Base-by-base conservation (phyloP, 2,329 filamentous ascomycete species). In the Celoporthe dispersa region DNA sequence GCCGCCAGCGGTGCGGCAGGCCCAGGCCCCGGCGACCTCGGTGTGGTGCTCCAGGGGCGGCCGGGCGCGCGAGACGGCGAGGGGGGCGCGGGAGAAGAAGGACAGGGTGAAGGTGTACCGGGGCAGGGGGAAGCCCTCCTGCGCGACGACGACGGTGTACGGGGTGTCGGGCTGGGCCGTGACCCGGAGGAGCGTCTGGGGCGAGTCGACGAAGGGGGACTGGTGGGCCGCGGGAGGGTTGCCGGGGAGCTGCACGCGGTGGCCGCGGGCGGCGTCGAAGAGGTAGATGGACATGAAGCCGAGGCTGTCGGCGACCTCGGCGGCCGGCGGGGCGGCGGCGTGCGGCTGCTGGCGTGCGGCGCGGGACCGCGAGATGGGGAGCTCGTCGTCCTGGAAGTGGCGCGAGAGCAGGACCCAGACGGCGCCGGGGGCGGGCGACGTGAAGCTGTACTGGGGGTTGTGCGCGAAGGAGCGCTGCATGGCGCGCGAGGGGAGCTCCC, bases 261-360 rank as follows among this genome's bases (percentile, higher is more conserved):
- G 84, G 2, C 95, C 94, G 53, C 85, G 78, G 70, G 75, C 31
- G 73, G 74, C 6, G 71, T 91, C 86, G 78, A 95, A 98, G 0
- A 96, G 85, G 70, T 94, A 94, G 35, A 99, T 86, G 75, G 92
- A 93, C 81, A 97, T 97, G 79, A 94, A 98, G 0, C 94, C 95
- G 33, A 90, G 85, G 72, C 87, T 86, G 62, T 84, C 83, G 4
- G 85, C 83, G 5, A 83, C 82, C 7, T 81, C 80, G 25, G 85
- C 80, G 25, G 85, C 81, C 69, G 82, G 79, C 2, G 81, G 81
- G 31, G 74, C 75, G 19, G 68, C 75, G 19, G n/a, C n/a, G n/a
- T n/a, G n/a, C n/a, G 31, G 31, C 4, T 68, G 68, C 31, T 68
- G 70, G 22, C 64, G 51, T 11, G 68, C 31, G 12, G 78, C 76